These are phyloP conservation scores for Taphrina communis DNA, from an alignment of 1,139 yeast species.

Conservation along the genomic window DNA sequence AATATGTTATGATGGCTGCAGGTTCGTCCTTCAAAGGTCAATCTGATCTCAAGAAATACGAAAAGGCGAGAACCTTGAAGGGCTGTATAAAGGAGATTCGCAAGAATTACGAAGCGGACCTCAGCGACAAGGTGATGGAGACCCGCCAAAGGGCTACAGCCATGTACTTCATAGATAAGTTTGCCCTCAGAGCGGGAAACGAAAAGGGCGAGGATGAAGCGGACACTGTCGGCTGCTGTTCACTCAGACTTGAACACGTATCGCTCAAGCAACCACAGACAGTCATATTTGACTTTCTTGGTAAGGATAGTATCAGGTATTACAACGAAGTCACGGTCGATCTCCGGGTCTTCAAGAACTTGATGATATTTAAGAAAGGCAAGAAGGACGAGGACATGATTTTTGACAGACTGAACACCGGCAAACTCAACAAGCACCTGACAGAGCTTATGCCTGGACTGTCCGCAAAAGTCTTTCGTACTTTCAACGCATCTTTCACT, in stretches of 20 bases:
- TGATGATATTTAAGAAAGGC: constrained; percentile 80
- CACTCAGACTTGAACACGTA: constrained; percentile 85
- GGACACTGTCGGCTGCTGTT: constrained; percentile 97
- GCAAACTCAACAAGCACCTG: constrained; percentile 79
- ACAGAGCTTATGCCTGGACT: constrained; percentile 91
- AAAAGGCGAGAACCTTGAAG: constrained; percentile 79
- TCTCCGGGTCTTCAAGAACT: constrained; percentile 83
- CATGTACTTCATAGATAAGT: constrained; percentile 87
- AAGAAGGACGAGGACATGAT: constrained; percentile 90
- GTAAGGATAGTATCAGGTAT: constrained; percentile 92
- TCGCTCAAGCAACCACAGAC: constrained; percentile 83
- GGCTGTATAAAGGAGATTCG: constrained; percentile 67
- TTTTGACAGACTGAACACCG: constrained; percentile 87
- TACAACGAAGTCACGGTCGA: constrained; percentile 93
- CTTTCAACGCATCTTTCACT: constrained; percentile 93
- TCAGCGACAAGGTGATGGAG: constrained; percentile 78
- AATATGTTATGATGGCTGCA: constrained; percentile 90
- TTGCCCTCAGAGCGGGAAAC: constrained; percentile 97
- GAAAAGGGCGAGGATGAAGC: constrained; percentile 98
- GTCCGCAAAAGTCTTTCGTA: constrained; percentile 96
- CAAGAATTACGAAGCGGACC: constrained; percentile 69
- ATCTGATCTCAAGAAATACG: constrained; percentile 88
- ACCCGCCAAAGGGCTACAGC: constrained; percentile 95
- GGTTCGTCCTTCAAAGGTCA: constrained; percentile 89
- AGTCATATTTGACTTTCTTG: constrained; percentile 90